Conservation (phyloP, 106 monocot genomes). For the Dendrobium chrysotoxum region DNA sequence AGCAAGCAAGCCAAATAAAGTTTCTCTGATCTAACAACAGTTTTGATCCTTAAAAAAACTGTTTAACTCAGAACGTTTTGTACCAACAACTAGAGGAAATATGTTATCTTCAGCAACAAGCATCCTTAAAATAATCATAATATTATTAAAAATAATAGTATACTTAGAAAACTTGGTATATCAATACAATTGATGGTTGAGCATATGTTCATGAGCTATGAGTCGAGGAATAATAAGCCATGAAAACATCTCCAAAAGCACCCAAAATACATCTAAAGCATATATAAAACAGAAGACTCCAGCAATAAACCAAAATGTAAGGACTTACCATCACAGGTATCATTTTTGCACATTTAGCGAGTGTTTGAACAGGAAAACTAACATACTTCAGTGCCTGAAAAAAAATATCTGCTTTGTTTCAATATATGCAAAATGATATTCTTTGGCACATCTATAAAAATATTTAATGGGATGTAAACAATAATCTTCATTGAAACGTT, state of each 20-base stretch:
- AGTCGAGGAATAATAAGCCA: neutral
- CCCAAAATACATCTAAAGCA: constrained; percentile 3
- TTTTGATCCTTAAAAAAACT: neutral
- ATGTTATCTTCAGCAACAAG: neutral
- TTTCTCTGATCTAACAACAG: neutral
- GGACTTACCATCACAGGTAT: constrained; percentile 93
- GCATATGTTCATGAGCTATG: neutral
- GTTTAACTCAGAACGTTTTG: neutral
- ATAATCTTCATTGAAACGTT: neutral
- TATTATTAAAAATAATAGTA: neutral
- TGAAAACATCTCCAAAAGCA: neutral
- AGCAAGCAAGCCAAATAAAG: neutral
- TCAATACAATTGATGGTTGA: too few species aligned
- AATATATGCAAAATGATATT: neutral
- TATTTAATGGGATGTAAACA: neutral
- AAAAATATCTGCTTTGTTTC: neutral
- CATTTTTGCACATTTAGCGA: constrained; percentile 99
- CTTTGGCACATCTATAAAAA: neutral
- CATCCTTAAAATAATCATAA: neutral
- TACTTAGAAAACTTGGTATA: neutral
- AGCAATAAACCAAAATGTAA: neutral
- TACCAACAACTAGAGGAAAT: neutral
- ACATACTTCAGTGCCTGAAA: constrained; percentile 99
- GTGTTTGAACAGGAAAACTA: constrained; percentile 95
- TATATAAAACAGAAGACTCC: neutral